Evolutionary conservation across 441 rosid species (phyloP).

Genomic region (Omphalea diandra): DNA sequence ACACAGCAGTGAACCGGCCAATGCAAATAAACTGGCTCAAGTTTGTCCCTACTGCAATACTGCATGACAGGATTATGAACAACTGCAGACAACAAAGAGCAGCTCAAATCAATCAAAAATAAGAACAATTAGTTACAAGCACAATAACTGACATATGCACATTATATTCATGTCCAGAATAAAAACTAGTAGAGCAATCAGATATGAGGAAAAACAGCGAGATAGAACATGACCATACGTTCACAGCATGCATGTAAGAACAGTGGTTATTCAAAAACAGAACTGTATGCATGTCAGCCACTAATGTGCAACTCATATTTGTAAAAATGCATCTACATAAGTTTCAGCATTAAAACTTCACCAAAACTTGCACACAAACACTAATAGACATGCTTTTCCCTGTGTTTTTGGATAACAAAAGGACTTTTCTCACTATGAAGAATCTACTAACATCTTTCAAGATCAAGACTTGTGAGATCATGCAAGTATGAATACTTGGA

Average conservation of each 20-base stretch:
- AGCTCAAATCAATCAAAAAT: not conserved
- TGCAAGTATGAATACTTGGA: not conserved
- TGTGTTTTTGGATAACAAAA: not conserved
- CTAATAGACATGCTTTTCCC: not conserved
- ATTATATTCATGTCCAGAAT: not conserved
- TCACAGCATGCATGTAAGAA: not conserved
- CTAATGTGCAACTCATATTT: not conserved
- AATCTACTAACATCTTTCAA: not conserved
- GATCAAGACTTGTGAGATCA: not conserved
- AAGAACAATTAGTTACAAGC: not conserved
- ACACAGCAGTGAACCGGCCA: slow-evolving; percentile 91
- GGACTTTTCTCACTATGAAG: not conserved
- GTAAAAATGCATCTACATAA: not conserved
- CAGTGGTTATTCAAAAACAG: not conserved
- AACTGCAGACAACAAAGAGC: slow-evolving; percentile 43
- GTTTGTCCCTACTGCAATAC: slow-evolving; percentile 90
- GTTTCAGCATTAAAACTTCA: not conserved
- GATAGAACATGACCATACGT: not conserved
- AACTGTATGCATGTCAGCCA: not conserved
- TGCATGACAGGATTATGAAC: slow-evolving; percentile 79
- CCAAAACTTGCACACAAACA: not conserved
- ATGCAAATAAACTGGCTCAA: slow-evolving; percentile 98
- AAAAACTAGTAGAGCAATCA: not conserved
- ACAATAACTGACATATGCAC: not conserved
- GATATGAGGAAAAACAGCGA: not conserved